Conservation (phyloP, 768 basidiomycete genomes). For the Erythrobasidium yunnanense region DNA sequence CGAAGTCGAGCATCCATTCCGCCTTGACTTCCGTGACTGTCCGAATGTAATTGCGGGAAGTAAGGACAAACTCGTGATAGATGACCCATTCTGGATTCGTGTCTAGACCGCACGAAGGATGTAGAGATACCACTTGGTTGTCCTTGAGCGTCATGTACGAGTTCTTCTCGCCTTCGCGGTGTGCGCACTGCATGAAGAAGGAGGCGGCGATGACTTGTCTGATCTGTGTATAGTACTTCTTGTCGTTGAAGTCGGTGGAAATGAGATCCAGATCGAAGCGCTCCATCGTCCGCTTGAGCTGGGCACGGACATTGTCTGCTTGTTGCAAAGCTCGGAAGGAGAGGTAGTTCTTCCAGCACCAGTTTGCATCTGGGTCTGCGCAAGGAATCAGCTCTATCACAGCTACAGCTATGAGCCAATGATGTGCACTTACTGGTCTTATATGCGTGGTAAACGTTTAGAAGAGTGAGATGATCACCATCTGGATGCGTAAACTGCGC, state of each 20-base stretch:
- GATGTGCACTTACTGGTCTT: constrained; percentile 53
- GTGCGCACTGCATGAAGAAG: constrained; percentile 97
- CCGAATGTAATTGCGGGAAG: constrained; percentile 69
- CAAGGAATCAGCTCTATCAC: neutral
- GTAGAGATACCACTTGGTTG: constrained; percentile 72
- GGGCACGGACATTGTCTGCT: constrained; percentile 84
- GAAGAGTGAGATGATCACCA: constrained; percentile 86
- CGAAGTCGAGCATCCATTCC: constrained; percentile 70
- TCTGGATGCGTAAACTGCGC: constrained; percentile 77
- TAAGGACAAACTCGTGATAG: constrained; percentile 61
- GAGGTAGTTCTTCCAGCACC: constrained; percentile 85
- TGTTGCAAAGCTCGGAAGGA: constrained; percentile 70
- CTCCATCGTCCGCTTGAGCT: constrained; percentile 84
- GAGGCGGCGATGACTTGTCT: constrained; percentile 76
- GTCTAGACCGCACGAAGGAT: constrained; percentile 79
- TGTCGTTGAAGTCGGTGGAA: constrained; percentile 54
- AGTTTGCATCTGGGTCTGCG: constrained; percentile 54
- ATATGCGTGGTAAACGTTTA: constrained; percentile 94
- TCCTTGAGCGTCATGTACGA: constrained; percentile 88
- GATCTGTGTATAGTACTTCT: constrained; percentile 57
- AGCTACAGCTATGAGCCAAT: neutral
- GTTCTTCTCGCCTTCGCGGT: constrained; percentile 74
- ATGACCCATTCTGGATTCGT: constrained; percentile 51
- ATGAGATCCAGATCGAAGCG: constrained; percentile 50
- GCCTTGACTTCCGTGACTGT: constrained; percentile 75